Conservation (phyloP, 139 green algal genomes). For the Chlamydomonas applanata region DNA sequence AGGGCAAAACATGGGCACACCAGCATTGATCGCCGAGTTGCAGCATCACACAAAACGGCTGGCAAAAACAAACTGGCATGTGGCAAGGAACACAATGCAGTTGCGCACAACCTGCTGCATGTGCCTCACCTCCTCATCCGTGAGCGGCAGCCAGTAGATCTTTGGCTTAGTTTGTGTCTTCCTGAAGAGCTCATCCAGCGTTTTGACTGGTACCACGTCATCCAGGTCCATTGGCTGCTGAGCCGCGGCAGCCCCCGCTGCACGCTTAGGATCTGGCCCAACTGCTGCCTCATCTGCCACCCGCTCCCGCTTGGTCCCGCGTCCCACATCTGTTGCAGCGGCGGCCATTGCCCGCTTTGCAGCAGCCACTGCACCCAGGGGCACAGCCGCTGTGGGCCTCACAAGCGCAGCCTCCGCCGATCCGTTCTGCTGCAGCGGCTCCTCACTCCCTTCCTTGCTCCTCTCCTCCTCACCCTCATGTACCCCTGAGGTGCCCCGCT, state of each 20-base stretch:
- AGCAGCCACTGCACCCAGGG: background rate
- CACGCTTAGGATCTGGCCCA: background rate
- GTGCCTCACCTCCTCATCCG: conserved; percentile 53
- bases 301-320: background rate
- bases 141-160: conserved; percentile 85
- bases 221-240: background rate
- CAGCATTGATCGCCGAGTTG: conserved; percentile 5
- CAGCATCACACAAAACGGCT: background rate
- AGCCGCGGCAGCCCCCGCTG: background rate
- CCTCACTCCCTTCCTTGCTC: background rate
- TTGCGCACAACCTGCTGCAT: background rate
- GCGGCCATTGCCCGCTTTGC: conserved; percentile 9
- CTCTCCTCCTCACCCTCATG: background rate
- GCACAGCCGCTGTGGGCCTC: background rate
- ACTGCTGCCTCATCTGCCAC: background rate
- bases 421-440: background rate
- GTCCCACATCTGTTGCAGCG: background rate
- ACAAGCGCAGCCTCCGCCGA: conserved; percentile 14
- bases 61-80: background rate
- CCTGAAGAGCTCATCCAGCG: conserved; percentile 76
- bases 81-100: background rate
- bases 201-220: background rate
- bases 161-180: conserved; percentile 73
- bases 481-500: background rate
- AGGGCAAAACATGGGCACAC: background rate